These are phyloP conservation scores for Cinchona pubescens DNA, from an alignment of 257 asterid genomes.

Conservation along the genomic window DNA sequence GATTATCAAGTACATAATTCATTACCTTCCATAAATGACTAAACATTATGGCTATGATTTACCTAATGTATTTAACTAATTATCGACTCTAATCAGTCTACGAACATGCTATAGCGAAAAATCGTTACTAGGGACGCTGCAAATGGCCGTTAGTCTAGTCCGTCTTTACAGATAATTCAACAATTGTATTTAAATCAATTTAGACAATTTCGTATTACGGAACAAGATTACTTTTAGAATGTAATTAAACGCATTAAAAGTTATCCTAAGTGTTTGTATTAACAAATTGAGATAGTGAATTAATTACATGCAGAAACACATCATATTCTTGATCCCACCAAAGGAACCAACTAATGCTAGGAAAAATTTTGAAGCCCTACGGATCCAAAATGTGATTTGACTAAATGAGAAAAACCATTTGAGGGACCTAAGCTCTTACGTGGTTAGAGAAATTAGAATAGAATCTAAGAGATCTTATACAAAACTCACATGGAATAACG, in stretches of 20 bases:
- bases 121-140: too few species aligned
- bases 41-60: too few species aligned
- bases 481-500: slow-evolving; percentile 30
- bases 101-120: background rate
- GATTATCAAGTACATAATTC: background rate
- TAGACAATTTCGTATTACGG: too few species aligned
- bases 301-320: background rate
- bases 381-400: background rate
- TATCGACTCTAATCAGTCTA: background rate
- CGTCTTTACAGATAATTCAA: too few species aligned
- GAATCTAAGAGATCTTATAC: background rate
- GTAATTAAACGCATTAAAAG: too few species aligned
- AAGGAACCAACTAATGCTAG: background rate
- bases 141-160: too few species aligned
- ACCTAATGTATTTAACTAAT: background rate
- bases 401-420: background rate
- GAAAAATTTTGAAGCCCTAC: background rate
- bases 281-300: background rate
- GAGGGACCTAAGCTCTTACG: background rate
- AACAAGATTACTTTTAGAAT: too few species aligned
- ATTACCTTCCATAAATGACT: background rate
- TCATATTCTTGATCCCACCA: background rate
- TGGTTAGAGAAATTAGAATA: background rate
- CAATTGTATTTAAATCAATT: too few species aligned
- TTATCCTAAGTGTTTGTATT: too few species aligned